A percentile compares a stretch with the other conserved stretches of the same genome.
phyloP scores from a whole-genome alignment of 2,329 filamentous ascomycete species.

The Juglanconis juglandina region DNA sequence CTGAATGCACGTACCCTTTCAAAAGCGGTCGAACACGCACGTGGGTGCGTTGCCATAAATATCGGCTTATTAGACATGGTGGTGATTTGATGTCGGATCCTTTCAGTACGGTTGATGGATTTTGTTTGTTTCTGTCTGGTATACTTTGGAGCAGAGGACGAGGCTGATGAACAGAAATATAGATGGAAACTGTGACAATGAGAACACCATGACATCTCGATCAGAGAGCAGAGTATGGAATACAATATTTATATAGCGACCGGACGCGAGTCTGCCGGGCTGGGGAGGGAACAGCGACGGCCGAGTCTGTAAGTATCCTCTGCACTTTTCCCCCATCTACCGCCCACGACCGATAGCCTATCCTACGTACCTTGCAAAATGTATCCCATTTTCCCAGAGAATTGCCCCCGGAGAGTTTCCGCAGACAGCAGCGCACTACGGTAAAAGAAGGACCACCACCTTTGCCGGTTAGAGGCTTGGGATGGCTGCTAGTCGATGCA shows the following conservation, averaged over 20 bases:
- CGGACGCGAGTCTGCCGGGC: conserved; percentile 2
- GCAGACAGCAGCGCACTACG: too few species aligned
- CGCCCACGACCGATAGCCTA: conserved; percentile 11
- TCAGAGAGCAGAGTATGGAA: conserved; percentile 3
- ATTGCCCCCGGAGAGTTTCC: neutral
- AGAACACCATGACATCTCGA: neutral
- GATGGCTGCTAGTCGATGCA: conserved; percentile 16
- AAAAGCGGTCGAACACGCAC: conserved; percentile 95
- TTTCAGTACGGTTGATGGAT: too few species aligned
- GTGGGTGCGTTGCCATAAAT: conserved; percentile 89
- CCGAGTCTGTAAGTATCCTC: conserved; percentile 2
- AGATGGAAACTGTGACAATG: neutral
- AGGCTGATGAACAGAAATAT: neutral
- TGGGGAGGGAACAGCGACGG: conserved; percentile 1
- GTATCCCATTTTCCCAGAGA: neutral
- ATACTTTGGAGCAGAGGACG: neutral
- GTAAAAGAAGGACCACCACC: neutral
- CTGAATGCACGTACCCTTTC: conserved; percentile 66
- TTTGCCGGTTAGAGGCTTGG: conserved; percentile 11
- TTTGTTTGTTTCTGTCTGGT: neutral
- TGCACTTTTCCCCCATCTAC: neutral
- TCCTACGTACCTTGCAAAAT: conserved; percentile 2
- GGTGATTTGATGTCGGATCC: conserved; percentile 17
- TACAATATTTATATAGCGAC: conserved; percentile 16
- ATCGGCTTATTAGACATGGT: conserved; percentile 76